These are phyloP conservation scores for Kwoniella dejecticola DNA, from an alignment of 768 basidiomycete genomes.

Conservation along the genomic window DNA sequence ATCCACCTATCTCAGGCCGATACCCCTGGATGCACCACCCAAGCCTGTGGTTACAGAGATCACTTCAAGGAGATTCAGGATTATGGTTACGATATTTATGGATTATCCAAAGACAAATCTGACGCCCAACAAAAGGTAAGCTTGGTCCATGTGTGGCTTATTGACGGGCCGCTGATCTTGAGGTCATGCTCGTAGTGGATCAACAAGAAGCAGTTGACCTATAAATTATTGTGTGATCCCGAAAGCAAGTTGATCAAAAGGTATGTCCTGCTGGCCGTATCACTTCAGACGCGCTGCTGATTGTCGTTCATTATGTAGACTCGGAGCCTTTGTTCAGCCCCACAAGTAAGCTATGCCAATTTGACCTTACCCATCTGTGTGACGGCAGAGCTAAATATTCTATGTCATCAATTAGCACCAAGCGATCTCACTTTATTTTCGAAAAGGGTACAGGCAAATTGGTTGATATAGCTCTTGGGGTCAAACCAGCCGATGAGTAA, in stretches of 20 bases:
- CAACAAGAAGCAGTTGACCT: conserved; percentile 75
- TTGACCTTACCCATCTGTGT: too few relatives aligned
- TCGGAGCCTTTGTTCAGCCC: conserved; percentile 70
- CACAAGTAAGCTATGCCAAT: conserved; percentile 60
- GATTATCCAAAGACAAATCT: conserved; percentile 61
- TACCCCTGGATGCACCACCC: conserved; percentile 75
- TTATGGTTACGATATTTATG: conserved; percentile 73
- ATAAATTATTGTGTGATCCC: conserved; percentile 85
- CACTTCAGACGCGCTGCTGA: not conserved
- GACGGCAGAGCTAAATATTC: too few relatives aligned
- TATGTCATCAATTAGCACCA: conserved; percentile 73
- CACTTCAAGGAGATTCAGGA: conserved; percentile 72
- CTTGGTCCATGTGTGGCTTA: not conserved
- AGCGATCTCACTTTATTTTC: conserved; percentile 91
- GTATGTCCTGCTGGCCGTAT: conserved; percentile 18
- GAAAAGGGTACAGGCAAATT: conserved; percentile 81
- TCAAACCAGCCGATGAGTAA: conserved; percentile 75
- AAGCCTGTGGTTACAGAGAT: conserved; percentile 91
- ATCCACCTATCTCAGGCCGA: conserved; percentile 33
- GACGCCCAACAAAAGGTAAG: conserved; percentile 79
- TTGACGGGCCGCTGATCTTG: too few relatives aligned
- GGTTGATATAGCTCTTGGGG: conserved; percentile 78
- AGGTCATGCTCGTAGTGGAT: conserved; percentile 48
- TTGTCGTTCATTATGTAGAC: conserved; percentile 55
- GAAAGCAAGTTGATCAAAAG: conserved; percentile 70